phyloP scores from a whole-genome alignment of 148 eudicot species.

The Rhododendron simsii region DNA sequence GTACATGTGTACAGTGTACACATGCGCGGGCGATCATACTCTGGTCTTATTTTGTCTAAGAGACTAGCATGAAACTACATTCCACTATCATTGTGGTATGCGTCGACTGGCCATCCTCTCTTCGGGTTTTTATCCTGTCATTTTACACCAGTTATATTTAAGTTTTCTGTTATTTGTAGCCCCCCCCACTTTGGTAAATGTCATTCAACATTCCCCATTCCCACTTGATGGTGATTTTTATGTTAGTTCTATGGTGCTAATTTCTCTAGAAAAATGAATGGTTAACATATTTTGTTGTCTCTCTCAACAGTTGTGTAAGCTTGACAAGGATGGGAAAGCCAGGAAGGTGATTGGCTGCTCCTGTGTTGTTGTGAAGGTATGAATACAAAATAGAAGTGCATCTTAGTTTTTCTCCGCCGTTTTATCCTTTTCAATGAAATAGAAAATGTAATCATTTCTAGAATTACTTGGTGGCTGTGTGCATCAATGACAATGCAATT shows the following conservation, averaged over 20 bases:
- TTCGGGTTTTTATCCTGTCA: background rate
- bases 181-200: background rate
- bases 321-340: constrained; percentile 41
- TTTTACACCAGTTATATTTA: background rate
- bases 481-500: background rate
- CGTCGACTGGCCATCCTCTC: background rate
- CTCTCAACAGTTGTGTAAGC: constrained; percentile 34
- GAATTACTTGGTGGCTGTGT: background rate
- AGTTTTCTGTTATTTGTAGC: background rate
- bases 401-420: background rate
- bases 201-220: background rate
- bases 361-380: constrained; percentile 44
- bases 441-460: background rate
- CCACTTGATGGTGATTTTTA: background rate
- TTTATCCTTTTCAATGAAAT: background rate
- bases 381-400: background rate
- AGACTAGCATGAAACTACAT: background rate
- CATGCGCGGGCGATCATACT: background rate
- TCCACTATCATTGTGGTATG: background rate
- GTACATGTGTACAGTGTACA: no score
- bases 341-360: constrained; percentile 40
- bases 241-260: background rate
- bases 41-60: background rate
- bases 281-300: background rate
- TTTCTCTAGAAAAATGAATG: background rate